Base-by-base conservation (phyloP, 441 rosid species). In the Jatropha podagrica region DNA sequence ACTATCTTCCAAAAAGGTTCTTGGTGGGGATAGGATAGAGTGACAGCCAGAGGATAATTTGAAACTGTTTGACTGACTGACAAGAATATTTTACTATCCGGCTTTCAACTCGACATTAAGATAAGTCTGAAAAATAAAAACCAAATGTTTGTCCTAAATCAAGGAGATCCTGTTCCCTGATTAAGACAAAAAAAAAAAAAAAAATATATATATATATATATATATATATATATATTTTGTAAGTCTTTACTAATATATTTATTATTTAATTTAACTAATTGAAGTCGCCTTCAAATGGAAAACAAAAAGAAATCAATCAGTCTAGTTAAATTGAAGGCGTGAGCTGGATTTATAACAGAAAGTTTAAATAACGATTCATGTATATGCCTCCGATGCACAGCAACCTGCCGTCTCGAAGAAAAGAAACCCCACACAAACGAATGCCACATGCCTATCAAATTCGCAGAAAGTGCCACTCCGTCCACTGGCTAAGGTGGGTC, bases 391-490 rank as follows among this genome's bases (percentile, higher is more conserved):
- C 42, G 52, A 54, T 55, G 40, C 20, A 13, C 58, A 54, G 17
- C 58, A 54, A 46, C 65, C 66, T 23, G 74, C 65, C 54, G 41
- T 23, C 17, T 26, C 5, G 56, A 32, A 32, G 32, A 32, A 32
- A 58, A 42, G 17, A 56, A 40, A 20, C 63, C 49, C 63, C 20
- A n/a, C 74, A 55, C 2, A 9, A 44, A 37, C 27, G 32, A 51
- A 55, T 54, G 63, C 32, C 64, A 71, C 74, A 20, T 55, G 64
- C 64, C 64, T 37, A 20, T 69, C 73, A 18, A 54, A 2, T 38
- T 54, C 62, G 37, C 18, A 9, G 13, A 32, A 55, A 12, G 20
- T 12, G 5, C 58, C 71, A 49, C 52, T 37, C 64, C 17, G n/a
- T 58, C 52, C 52, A 38, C 11, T 44, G 13, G 54, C n/a, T 4